These are phyloP conservation scores for Arthrobotrys entomopaga DNA, from an alignment of 2,329 filamentous ascomycete species.

Conservation along the genomic window DNA sequence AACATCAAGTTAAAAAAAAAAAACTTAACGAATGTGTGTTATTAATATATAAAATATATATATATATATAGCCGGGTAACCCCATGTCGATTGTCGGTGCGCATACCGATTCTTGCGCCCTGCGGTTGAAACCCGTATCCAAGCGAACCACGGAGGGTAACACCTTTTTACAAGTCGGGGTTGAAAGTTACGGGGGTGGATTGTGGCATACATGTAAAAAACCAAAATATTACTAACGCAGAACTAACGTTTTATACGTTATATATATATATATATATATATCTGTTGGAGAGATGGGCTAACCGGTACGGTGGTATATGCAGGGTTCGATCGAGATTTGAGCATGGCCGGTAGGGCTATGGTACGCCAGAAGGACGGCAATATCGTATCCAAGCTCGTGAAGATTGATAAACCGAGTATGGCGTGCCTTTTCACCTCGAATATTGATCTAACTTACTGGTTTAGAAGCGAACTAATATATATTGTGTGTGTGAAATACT, in stretches of 20 bases:
- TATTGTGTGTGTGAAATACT: background rate
- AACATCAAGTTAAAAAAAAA: too few relatives aligned
- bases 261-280: too few relatives aligned
- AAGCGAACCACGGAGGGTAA: slow-evolving; percentile 77
- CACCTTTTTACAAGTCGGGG: slow-evolving; percentile 92
- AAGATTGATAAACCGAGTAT: slow-evolving; percentile 84
- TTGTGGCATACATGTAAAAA: slow-evolving; percentile 86
- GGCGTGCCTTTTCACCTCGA: slow-evolving; percentile 47
- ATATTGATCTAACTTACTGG: too few relatives aligned
- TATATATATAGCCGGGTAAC: slow-evolving; percentile 58
- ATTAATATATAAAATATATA: slow-evolving; percentile 25
- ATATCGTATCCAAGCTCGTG: slow-evolving; percentile 83
- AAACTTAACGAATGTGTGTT: too few relatives aligned
- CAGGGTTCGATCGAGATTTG: slow-evolving; percentile 91
- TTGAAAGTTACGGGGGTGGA: slow-evolving; percentile 95
- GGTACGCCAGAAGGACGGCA: slow-evolving; percentile 77
- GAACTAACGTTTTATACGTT: too few relatives aligned
- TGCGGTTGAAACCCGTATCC: slow-evolving; percentile 92
- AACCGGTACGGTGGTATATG: background rate
- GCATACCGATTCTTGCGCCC: slow-evolving; percentile 92
- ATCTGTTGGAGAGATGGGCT: background rate
- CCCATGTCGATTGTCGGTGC: slow-evolving; percentile 82
- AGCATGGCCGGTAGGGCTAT: slow-evolving; percentile 89
- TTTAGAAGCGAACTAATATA: too few relatives aligned
- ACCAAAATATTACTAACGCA: too few relatives aligned